Percentiles rank a stretch among this genome's conserved stretches.
These are phyloP conservation scores for Phytophthora quininea DNA, from an alignment of 352 stramenopile species.

Conservation along the genomic window DNA sequence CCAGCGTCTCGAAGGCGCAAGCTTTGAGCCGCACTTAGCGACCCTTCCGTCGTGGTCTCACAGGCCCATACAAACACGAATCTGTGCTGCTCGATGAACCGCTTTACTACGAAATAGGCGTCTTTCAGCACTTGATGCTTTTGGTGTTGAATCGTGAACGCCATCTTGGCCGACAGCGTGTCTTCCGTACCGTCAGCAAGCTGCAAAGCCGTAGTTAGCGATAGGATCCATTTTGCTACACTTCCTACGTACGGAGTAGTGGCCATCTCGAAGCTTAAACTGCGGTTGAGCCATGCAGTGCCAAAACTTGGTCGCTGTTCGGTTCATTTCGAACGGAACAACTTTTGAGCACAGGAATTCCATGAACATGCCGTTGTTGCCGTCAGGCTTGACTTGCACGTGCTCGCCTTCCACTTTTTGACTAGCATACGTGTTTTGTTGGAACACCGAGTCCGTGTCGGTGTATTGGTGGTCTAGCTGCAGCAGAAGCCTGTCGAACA, in stretches of 20 bases:
- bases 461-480: conserved; percentile 30
- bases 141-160: conserved; percentile 31
- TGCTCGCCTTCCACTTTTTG: conserved; percentile 26
- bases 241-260: conserved; percentile 33
- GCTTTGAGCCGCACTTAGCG: conserved; percentile 28
- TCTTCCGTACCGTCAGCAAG: conserved; percentile 31
- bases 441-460: conserved; percentile 22
- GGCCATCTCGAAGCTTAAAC: conserved; percentile 31
- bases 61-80: conserved; percentile 39
- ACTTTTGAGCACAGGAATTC: conserved; percentile 36
- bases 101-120: conserved; percentile 33
- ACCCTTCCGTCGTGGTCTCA: conserved; percentile 31
- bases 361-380: conserved; percentile 37
- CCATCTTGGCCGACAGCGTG: conserved; percentile 38
- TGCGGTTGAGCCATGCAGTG: conserved; percentile 26
- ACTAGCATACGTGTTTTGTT: conserved; percentile 11
- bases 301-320: conserved; percentile 30
- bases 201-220: conserved; percentile 10
- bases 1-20: conserved; percentile 27
- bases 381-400: conserved; percentile 37
- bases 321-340: conserved; percentile 29
- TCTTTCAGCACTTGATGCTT: conserved; percentile 32
- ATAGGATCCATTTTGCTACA: background rate
- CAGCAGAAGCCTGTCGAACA: conserved; percentile 24
- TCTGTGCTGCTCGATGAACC: conserved; percentile 26